Evolutionary conservation across 257 asterid species (phyloP), one percentile per base, ranked within the genome.

Genomic region (Nicotiana sylvestris): DNA sequence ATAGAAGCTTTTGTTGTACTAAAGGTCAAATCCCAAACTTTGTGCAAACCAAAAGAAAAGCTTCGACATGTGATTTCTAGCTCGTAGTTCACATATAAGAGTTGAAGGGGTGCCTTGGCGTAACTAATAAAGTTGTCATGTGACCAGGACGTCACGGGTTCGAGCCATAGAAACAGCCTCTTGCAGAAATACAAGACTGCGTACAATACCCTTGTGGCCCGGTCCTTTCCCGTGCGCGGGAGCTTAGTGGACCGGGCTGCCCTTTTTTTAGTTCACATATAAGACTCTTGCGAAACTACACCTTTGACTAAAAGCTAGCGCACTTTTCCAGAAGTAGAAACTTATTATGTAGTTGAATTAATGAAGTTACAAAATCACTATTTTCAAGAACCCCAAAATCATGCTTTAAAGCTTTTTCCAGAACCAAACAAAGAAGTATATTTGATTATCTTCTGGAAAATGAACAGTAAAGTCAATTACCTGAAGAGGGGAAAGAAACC

Each of bases 401-500:
- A 37, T 9, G 8, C 10, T 5, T 70, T 46, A 55, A 72, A 72
- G 8, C 13, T 7, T 56, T 55, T 56, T 56, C 8, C n/a, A 56
- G 32, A 46, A 74, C 2, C 4, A n/a, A 43, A 21, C 21, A 9
- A 10, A 12, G 15, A 17, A 57, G 32, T 17, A 32, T 29, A 32
- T 29, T 58, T 58, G 0, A 5, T 21, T 56, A 58, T 74, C 16
- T 64, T 27, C 13, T 11, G 37, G 57, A 15, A 56, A 56, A 16
- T 56, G 69, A 78, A 30, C 16, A 79, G 6, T 27, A 27, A 43
- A 86, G 62, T 9, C 8, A 65, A 67, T 61, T 33, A 94, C 99
- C 95, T 90, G 96, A 88, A 94, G 93, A 6, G 99, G 98, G 25
- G 99, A 93, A 61, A 94, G 87, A 74, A 96, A 90, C 6, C 93